Base-by-base conservation (phyloP, 352 stramenopile species). In the Globisporangium recalcitrans region DNA sequence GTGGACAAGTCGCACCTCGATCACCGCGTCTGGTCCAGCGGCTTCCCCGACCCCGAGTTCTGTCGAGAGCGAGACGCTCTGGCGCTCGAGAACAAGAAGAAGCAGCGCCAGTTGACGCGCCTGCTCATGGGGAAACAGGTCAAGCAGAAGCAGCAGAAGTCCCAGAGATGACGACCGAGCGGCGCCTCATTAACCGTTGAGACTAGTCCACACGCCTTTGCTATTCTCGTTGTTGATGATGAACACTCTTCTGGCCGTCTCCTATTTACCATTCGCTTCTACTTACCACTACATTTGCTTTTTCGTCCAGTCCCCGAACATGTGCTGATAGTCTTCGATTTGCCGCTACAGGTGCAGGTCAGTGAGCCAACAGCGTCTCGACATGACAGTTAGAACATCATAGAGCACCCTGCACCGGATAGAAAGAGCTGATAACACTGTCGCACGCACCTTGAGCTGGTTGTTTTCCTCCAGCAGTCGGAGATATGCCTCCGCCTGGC, bases 301-400 rank as follows among this genome's bases (percentile, higher is more conserved):
- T 71, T 93, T 93, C 4, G 74, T 82, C 80, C 82, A 93, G 59
- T 93, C 84, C 14, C 82, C 84, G 64, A 93, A 91, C 73, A 93
- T 77, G 62, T 84, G 72, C 65, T 90, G 75, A 49, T 91, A 93
- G 58, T 93, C 84, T 31, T 91, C 80, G 0, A 90, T 26, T 74
- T 90, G 82, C 19, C 77, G 65, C 80, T 90, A 60, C 49, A 38
- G 52, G 31, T 16, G 8, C 24, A 21, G 4, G 8, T n/a, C n/a
- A n/a, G n/a, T n/a, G n/a, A n/a, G n/a, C n/a, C n/a, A n/a, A n/a
- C n/a, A n/a, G n/a, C n/a, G n/a, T n/a, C n/a, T n/a, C n/a, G n/a
- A n/a, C n/a, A n/a, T 11, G 6, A 29, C 19, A 7, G 6, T n/a
- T 19, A 55, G 3, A 56, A 19, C 2, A 24, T 4, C 36, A 14